Percentiles rank a stretch among this genome's conserved stretches.
These are phyloP conservation scores for Didymella segeticola DNA, from an alignment of 2,329 filamentous ascomycete genomes.

Conservation along the genomic window DNA sequence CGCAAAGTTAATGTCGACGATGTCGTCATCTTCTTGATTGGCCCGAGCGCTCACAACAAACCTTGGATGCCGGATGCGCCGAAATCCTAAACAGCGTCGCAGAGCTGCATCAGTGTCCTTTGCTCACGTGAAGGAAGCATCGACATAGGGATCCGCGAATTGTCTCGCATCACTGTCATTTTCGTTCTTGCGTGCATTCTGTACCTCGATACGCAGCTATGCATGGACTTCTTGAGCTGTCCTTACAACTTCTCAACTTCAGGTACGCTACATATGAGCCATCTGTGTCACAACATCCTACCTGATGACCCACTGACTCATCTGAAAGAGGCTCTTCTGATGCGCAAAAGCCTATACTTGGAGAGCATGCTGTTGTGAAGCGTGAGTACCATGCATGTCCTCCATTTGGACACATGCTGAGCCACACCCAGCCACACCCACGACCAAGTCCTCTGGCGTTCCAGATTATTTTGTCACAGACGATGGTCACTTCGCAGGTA, in stretches of 20 bases:
- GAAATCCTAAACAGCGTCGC: constrained; percentile 7
- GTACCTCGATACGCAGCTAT: constrained; percentile 18
- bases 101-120: constrained; percentile 4
- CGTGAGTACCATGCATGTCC: constrained; percentile 27
- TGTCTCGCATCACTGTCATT: constrained; percentile 5
- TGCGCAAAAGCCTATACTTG: constrained; percentile 26
- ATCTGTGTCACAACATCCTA: not conserved
- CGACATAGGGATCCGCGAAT: not conserved
- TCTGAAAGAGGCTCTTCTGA: constrained; percentile 11
- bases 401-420: constrained; percentile 1
- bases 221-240: constrained; percentile 35
- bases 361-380: constrained; percentile 23
- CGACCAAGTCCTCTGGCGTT: constrained; percentile 27
- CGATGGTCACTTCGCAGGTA: constrained; percentile 39
- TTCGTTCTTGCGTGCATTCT: not conserved
- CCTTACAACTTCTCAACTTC: constrained; percentile 34
- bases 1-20: not conserved
- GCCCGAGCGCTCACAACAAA: constrained; percentile 5
- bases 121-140: not conserved
- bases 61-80: constrained; percentile 13
- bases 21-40: constrained; percentile 18
- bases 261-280: constrained; percentile 20
- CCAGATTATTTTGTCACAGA: constrained; percentile 46
- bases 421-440: constrained; percentile 29
- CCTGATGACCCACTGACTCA: not conserved